A percentile compares a stretch with the other conserved stretches of the same genome.
These are phyloP conservation scores for Solanum medicagineum DNA, from an alignment of 257 asterid genomes.

Conservation along the genomic window DNA sequence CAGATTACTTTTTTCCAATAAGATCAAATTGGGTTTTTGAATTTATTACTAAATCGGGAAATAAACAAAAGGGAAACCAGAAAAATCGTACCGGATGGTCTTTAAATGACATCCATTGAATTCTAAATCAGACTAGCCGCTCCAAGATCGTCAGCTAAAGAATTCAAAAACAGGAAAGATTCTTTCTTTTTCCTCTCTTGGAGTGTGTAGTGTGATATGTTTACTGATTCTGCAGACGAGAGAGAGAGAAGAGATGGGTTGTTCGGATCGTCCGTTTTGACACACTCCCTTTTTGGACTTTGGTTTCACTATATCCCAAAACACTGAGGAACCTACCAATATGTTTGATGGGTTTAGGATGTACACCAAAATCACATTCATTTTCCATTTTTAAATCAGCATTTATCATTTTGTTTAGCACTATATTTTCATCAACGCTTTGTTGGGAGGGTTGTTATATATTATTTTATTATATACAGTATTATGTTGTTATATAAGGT, in stretches of 20 bases:
- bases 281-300: neutral
- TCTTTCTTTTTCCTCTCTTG: neutral
- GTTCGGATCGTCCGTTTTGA: conserved; percentile 7
- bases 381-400: neutral
- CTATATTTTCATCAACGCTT: neutral
- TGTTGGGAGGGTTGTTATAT: no score
- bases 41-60: neutral
- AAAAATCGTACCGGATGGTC: neutral
- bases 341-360: neutral
- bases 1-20: neutral
- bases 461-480: no score
- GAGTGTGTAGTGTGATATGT: neutral
- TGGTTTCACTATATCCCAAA: neutral
- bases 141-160: neutral
- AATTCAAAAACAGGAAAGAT: neutral
- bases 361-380: neutral
- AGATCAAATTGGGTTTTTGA: neutral
- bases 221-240: neutral
- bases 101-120: neutral
- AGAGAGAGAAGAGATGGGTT: neutral
- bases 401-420: neutral
- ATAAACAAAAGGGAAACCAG: neutral
- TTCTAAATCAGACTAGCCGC: neutral
- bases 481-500: no score
- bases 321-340: neutral